Evolutionary conservation across 2,329 filamentous ascomycete genomes (phyloP), one percentile per base, ranked within the genome.

Genomic region (Cercospora beticola): DNA sequence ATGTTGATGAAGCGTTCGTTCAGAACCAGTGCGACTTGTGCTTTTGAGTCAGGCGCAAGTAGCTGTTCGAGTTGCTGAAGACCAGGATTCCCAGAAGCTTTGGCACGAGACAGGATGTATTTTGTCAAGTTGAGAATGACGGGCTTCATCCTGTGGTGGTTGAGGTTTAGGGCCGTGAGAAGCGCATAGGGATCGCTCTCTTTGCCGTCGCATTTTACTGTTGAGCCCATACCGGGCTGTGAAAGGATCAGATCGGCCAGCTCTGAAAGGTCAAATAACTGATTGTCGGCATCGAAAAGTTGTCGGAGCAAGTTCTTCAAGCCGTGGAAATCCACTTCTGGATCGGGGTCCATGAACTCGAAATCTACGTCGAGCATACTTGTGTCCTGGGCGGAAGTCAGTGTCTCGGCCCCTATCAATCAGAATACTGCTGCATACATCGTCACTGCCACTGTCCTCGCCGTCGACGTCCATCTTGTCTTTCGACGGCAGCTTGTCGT

Each of bases 321-420:
- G 68, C 95, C 95, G 81, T 98, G 94, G 81, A 98, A 98, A 81
- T 99, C 95, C 75, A 97, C 86, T 7, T 91, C 88, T 1, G 92
- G 86, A 75, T 95, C 90, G 71, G 94, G 97, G 82, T 97, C 96
- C 83, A 98, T 99, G 92, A 93, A 98, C 83, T 99, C 95, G 77
- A 99, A 99, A 73, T 98, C 94, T 67, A 98, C 93, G 78, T 98
- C 90, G 73, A 99, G 89, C 79, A 94, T 91, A 78, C 97, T 92
- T 77, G 93, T 91, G 76, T 97, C 92, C 92, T 97, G 68, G 14
- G 46, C 61, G 62, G 43, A 7, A 67, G n/a, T 73, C 30, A 70
- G 49, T 46, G 2, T 16, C 23, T 54, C 6, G 26, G 14, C 23
- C n/a, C 12, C 7, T 1, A 26, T 28, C 0, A 6, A 5, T 28